Evolutionary conservation across 441 rosid species (phyloP), one percentile per base, ranked within the genome.

Genomic region (Gossypium trilobum): DNA sequence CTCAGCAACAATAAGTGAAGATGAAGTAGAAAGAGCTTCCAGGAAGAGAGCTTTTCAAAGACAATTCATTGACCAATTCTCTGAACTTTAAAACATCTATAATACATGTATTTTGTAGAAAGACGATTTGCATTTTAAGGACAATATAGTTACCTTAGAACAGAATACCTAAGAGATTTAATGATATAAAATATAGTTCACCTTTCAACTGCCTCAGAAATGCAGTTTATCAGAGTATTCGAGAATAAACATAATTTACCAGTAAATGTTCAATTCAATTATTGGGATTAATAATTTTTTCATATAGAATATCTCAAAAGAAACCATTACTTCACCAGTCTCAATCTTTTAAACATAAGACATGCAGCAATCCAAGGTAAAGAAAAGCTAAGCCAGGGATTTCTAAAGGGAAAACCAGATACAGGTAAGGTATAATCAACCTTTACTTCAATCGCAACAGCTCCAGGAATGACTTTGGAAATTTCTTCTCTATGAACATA

Each of bases 391-490:
- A 5, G 14, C 25, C 46, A 29, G 17, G 57, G 57, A 11, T 19
- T 17, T 39, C 16, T 14, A 44, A 58, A 42, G 68, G 19, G 29
- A 48, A 50, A 61, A 50, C 2, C 13, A 13, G 5, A 23, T 25
- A 50, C 0, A 46, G 6, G 13, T 23, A 20, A 13, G 16, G 44
- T 9, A 54, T 42, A 61, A 36, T 71, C 52, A 65, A 89, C 97
- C 97, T 85, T 87, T 68, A 74, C 65, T 57, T 87, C 92, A 42
- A 91, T 68, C 4, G 62, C 81, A 74, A 80, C 88, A 52, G 82
- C 67, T n/a, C 85, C 87, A n/a, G 85, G 82, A 58, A 95, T 69
- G 59, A 80, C 68, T 73, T 80, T 70, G n/a, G 39, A 73, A 31
- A 95, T 77, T 59, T 87, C 91, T 78, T 85, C 79, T 23, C 73